Percentiles rank a stretch among this genome's conserved stretches.
Evolutionary conservation across 2,329 filamentous ascomycete species (phyloP).

Genomic region (Westerdykella ornata): DNA sequence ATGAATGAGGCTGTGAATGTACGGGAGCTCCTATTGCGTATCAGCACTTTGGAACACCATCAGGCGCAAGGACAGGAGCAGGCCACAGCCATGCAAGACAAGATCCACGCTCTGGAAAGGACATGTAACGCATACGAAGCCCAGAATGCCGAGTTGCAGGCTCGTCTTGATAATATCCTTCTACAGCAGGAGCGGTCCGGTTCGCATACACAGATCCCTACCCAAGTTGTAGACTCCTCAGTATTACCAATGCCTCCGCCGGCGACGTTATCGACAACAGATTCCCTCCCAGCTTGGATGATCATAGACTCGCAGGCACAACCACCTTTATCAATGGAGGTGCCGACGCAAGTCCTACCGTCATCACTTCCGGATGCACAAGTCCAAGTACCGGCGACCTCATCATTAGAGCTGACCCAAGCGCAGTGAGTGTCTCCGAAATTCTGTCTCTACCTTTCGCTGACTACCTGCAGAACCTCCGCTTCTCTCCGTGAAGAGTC

Average conservation of each 20-base stretch:
- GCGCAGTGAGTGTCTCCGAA: too few relatives aligned
- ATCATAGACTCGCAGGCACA: too few relatives aligned
- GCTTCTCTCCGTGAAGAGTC: slow-evolving; percentile 1
- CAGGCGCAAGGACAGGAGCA: slow-evolving; percentile 2
- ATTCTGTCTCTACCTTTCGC: neutral
- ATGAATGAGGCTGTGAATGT: slow-evolving; percentile 8
- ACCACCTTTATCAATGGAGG: neutral
- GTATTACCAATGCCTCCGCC: too few relatives aligned
- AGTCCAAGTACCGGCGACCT: slow-evolving; percentile 5
- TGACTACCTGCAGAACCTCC: neutral
- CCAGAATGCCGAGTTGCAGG: slow-evolving; percentile 2
- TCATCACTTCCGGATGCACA: neutral
- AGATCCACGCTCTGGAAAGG: slow-evolving; percentile 3
- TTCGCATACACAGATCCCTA: neutral
- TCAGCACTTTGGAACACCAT: slow-evolving; percentile 9
- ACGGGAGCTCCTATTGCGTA: slow-evolving; percentile 3
- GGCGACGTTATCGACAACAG: too few relatives aligned
- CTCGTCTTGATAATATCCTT: neutral
- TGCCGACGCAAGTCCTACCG: slow-evolving; percentile 1
- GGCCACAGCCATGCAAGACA: slow-evolving; percentile 4
- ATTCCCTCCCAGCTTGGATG: too few relatives aligned
- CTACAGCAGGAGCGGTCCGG: neutral
- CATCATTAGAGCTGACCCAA: neutral
- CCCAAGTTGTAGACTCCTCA: neutral
- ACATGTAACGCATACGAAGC: neutral